Conservation (phyloP, 306 rosid genomes). For the Vigna radiata region DNA sequence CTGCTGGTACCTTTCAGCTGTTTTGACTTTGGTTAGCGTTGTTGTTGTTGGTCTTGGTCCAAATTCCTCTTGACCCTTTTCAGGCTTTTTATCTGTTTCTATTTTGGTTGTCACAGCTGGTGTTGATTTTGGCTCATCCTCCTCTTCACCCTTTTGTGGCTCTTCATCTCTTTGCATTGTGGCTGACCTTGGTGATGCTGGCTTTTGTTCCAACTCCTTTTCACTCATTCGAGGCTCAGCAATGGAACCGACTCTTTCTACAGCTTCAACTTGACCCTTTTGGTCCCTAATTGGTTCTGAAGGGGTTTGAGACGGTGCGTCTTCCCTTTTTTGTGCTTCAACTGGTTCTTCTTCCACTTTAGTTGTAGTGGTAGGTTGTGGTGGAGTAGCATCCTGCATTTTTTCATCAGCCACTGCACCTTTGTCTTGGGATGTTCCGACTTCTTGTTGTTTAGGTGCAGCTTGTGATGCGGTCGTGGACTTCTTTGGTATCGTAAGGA, state of each 20-base stretch:
- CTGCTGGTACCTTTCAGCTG: conserved; percentile 18
- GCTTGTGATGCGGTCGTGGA: background rate
- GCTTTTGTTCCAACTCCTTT: conserved; percentile 42
- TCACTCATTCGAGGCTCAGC: conserved; percentile 7
- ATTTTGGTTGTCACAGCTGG: background rate
- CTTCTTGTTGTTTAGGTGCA: conserved; percentile 39
- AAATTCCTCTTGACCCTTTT: conserved; percentile 42
- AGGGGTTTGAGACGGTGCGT: conserved; percentile 29
- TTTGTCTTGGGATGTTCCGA: conserved; percentile 41
- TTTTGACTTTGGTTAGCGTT: background rate
- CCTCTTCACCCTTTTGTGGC: conserved; percentile 20
- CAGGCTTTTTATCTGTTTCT: background rate
- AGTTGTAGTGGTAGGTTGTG: background rate
- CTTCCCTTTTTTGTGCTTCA: background rate
- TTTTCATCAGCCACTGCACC: background rate
- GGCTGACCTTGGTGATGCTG: conserved; percentile 1
- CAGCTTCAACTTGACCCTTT: conserved; percentile 28
- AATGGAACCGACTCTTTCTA: background rate
- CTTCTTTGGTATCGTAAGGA: conserved; percentile 61
- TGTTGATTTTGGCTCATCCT: conserved; percentile 6
- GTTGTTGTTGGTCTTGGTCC: conserved; percentile 28
- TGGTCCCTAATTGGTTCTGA: conserved; percentile 29
- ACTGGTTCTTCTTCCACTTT: conserved; percentile 26
- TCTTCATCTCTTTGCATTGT: conserved; percentile 35
- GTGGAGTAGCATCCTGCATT: conserved; percentile 34